These are phyloP conservation scores for Nigrospora oryzae DNA, from an alignment of 2,329 filamentous ascomycete genomes.

Conservation along the genomic window DNA sequence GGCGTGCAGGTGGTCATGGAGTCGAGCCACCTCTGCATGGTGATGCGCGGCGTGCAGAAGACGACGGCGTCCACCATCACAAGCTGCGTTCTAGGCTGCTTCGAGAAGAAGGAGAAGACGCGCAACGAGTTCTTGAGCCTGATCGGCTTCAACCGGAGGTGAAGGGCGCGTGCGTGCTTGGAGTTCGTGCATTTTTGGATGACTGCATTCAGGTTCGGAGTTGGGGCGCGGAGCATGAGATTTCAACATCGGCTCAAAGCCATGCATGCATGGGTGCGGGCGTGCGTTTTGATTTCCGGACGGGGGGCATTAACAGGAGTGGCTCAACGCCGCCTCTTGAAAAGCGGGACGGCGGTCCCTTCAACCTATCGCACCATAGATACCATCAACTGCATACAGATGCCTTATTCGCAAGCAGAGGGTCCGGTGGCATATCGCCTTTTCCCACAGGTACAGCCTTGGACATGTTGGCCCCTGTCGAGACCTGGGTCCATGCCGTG, in stretches of 20 bases:
- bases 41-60: slow-evolving; percentile 97
- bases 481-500: too few relatives aligned
- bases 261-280: background rate
- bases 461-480: too few relatives aligned
- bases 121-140: slow-evolving; percentile 92
- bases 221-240: slow-evolving; percentile 5
- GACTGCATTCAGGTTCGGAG: slow-evolving; percentile 1
- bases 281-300: background rate
- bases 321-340: slow-evolving; percentile 1
- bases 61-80: slow-evolving; percentile 81
- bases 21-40: slow-evolving; percentile 94
- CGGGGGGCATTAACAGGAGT: background rate
- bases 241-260: slow-evolving; percentile 13
- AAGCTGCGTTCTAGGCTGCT: slow-evolving; percentile 94
- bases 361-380: slow-evolving; percentile 1
- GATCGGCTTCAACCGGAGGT: slow-evolving; percentile 46
- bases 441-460: too few relatives aligned
- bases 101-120: slow-evolving; percentile 87
- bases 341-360: background rate
- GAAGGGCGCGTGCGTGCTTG: background rate
- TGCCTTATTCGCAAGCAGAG: too few relatives aligned
- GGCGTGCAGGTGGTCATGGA: slow-evolving; percentile 98
- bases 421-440: too few relatives aligned
- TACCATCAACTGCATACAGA: slow-evolving; percentile 2
- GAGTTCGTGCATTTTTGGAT: background rate